A percentile compares a stretch with the other conserved stretches of the same genome.
phyloP scores from a whole-genome alignment of 108 stramenopile species.

The Cyclotella cryptica region DNA sequence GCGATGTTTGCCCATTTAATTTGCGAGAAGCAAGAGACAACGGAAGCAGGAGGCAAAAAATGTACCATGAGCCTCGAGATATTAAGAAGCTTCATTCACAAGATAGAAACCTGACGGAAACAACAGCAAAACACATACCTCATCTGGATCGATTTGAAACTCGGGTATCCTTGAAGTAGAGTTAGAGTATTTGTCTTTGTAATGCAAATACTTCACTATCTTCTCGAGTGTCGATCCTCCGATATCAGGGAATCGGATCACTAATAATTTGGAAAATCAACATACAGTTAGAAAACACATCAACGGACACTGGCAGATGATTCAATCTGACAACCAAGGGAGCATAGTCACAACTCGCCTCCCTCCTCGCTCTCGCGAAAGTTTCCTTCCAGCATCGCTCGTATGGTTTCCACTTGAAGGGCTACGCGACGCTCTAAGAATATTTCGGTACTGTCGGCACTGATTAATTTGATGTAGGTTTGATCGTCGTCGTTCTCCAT shows the following conservation, averaged over 20 bases:
- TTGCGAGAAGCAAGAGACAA: too few relatives aligned
- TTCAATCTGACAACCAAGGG: background rate
- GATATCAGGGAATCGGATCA: conserved; percentile 86
- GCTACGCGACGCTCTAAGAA: conserved; percentile 47
- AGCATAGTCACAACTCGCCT: background rate
- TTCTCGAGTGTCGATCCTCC: conserved; percentile 73
- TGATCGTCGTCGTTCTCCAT: conserved; percentile 56
- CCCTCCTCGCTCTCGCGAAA: conserved; percentile 87
- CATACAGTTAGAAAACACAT: background rate
- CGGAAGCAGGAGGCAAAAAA: too few relatives aligned
- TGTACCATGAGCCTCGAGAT: too few relatives aligned
- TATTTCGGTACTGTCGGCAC: conserved; percentile 76
- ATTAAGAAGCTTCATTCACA: background rate
- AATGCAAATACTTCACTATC: conserved; percentile 83
- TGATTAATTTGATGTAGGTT: conserved; percentile 83
- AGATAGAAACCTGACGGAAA: background rate
- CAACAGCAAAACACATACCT: conserved; percentile 39
- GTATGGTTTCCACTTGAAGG: conserved; percentile 67
- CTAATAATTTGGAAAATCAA: background rate
- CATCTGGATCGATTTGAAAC: conserved; percentile 87
- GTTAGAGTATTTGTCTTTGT: conserved; percentile 76
- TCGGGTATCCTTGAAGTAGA: conserved; percentile 74
- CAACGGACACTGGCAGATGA: background rate
- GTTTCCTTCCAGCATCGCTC: conserved; percentile 81
- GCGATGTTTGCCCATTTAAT: too few relatives aligned